A percentile compares a stretch with the other conserved stretches of the same genome.
phyloP scores from a whole-genome alignment of 164 flowering plant genomes.

The Vitis rotundifolia region DNA sequence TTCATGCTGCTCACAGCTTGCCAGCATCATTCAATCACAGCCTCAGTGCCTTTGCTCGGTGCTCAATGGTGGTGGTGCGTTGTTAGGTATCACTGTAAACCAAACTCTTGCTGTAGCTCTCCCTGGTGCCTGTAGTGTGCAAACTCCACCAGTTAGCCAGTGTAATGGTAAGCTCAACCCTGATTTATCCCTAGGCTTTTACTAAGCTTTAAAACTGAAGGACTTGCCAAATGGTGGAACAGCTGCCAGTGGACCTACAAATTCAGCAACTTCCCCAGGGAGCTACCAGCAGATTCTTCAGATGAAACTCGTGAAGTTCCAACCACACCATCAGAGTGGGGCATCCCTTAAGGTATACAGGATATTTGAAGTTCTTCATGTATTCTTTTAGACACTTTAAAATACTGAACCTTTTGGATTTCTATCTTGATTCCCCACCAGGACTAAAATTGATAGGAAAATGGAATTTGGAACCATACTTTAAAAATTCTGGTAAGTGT shows the following conservation, averaged over 20 bases:
- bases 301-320: constrained; percentile 17
- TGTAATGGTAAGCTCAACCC: constrained; percentile 32
- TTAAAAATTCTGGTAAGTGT: too few species aligned
- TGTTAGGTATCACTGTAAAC: constrained; percentile 44
- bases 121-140: constrained; percentile 50
- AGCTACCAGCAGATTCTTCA: constrained; percentile 10
- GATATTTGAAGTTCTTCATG: background rate
- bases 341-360: constrained; percentile 22
- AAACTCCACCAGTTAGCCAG: constrained; percentile 46
- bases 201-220: too few species aligned
- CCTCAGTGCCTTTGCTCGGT: constrained; percentile 52
- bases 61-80: constrained; percentile 27
- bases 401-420: too few species aligned
- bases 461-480: too few species aligned
- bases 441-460: too few species aligned
- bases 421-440: too few species aligned
- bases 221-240: background rate
- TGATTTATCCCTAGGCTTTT: too few species aligned
- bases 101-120: constrained; percentile 50
- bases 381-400: background rate
- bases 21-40: constrained; percentile 30
- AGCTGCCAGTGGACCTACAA: constrained; percentile 20
- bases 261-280: constrained; percentile 15
- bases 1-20: constrained; percentile 50
- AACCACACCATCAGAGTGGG: constrained; percentile 17